Evolutionary conservation across 345 rosid species (phyloP), one percentile per base, ranked within the genome.

Genomic region (Psidium friedrichsthalianum): DNA sequence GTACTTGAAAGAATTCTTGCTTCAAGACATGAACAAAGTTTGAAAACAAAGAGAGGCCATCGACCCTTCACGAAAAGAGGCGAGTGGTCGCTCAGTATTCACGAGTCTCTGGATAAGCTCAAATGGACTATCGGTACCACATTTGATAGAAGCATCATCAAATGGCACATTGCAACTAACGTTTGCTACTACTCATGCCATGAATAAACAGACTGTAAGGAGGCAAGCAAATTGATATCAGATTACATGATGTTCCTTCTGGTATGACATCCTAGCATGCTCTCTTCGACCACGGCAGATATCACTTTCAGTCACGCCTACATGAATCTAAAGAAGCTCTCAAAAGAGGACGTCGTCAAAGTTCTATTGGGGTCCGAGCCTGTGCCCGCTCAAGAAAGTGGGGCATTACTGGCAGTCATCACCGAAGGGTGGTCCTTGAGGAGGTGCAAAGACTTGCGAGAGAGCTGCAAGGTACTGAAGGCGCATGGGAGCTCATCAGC

Each of bases 101-200:
- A 5, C n/a, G 9, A 51, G 15, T 24, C 47, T n/a, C 47, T 49
- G 6, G 57, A 88, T 10, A 69, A 55, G 14, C 51, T 74, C 51
- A 36, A 29, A 1, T 87, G 90, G 89, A 85, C 85, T 85, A 82
- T 80, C 18, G 85, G 83, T 11, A 53, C 76, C 20, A 82, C 86
- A 52, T 86, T 89, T 58, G 85, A 87, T 80, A 54, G 86, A 24
- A 82, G 88, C 85, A 82, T 89, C 76, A 59, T 85, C 18, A 57
- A 86, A 52, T 89, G 89, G 89, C 91, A 89, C 80, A 86, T 87
- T 24, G 89, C 88, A 10, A 87, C 91, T 14, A 42, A 59, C 9
- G 51, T 87, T 8, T 87, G 88, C 56, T 86, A 82, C 61, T 1
- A 42, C 8, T n/a, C 59, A 1, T 25, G 9, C 8, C 51, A 9